Conservation (phyloP, 2,329 filamentous ascomycete species). For the Phoma sp. region DNA sequence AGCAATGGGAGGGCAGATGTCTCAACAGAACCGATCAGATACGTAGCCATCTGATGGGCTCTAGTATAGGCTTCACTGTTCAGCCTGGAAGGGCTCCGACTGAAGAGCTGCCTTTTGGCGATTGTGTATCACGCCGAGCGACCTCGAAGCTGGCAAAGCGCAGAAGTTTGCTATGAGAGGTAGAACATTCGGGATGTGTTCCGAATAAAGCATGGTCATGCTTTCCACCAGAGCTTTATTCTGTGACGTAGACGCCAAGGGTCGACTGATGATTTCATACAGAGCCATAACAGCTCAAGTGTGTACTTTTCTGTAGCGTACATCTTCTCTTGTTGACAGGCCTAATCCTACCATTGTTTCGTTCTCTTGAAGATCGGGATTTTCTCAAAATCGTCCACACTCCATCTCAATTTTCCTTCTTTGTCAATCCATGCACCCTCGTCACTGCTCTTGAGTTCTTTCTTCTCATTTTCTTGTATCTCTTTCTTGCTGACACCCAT, state of each 20-base stretch:
- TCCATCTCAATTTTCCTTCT: constrained; percentile 39
- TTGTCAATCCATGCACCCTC: constrained; percentile 45
- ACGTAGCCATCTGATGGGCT: no score
- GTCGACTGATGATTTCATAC: not conserved
- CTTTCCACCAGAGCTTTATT: constrained; percentile 1
- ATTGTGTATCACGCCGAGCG: no score
- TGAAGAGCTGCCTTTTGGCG: no score
- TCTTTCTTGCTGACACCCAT: constrained; percentile 43
- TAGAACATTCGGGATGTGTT: not conserved
- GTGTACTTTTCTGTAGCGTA: not conserved
- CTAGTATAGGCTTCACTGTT: no score
- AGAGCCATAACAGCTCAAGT: not conserved
- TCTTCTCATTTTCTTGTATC: constrained; percentile 37
- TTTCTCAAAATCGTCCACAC: constrained; percentile 37
- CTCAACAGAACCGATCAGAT: no score
- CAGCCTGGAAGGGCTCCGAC: no score
- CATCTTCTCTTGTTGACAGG: not conserved
- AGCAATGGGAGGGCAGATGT: no score
- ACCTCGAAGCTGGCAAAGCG: no score
- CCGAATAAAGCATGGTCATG: constrained; percentile 1
- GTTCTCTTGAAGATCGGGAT: constrained; percentile 42
- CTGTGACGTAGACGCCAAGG: constrained; percentile 9
- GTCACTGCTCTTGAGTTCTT: constrained; percentile 37
- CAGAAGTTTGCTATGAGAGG: not conserved
- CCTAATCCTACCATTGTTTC: constrained; percentile 32